Percentiles rank a stretch among this genome's conserved stretches.
Evolutionary conservation across 805 yeast species (phyloP).

Genomic region (Metschnikowia baotianmanensis): DNA sequence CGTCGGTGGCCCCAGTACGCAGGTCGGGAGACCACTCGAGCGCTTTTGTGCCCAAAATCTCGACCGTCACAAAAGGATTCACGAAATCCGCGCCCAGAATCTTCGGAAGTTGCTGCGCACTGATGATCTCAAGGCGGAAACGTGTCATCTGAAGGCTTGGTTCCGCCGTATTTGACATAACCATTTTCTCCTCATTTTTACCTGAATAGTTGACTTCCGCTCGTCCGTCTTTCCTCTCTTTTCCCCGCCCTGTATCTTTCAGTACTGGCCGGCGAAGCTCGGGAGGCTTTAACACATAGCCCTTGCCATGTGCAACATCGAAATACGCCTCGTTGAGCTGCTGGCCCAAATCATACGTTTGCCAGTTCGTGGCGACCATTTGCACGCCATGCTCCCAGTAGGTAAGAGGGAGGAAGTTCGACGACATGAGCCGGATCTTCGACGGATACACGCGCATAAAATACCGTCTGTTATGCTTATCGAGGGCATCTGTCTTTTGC

Average conservation of each 20-base stretch:
- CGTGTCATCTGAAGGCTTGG: slow-evolving; percentile 4
- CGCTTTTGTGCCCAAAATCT: slow-evolving; percentile 47
- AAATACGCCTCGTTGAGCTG: slow-evolving; percentile 86
- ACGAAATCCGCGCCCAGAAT: slow-evolving; percentile 45
- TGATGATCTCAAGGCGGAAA: slow-evolving; percentile 45
- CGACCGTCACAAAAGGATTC: slow-evolving; percentile 64
- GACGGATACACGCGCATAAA: slow-evolving; percentile 89
- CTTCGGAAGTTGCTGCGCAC: slow-evolving; percentile 84
- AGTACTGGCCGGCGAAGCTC: slow-evolving; percentile 37
- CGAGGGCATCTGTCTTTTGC: slow-evolving; percentile 51
- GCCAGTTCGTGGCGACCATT: slow-evolving; percentile 98
- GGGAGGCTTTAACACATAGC: slow-evolving; percentile 78
- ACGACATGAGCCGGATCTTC: slow-evolving; percentile 67
- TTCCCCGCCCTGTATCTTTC: slow-evolving; percentile 20
- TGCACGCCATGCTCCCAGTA: slow-evolving; percentile 89
- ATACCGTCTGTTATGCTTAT: slow-evolving; percentile 73
- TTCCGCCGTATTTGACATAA: background rate
- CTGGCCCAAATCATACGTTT: slow-evolving; percentile 84
- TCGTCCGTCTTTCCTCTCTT: background rate
- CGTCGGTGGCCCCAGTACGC: slow-evolving; percentile 12
- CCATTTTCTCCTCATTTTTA: background rate
- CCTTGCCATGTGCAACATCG: slow-evolving; percentile 54
- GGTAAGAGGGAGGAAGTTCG: slow-evolving; percentile 74
- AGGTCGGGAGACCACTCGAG: slow-evolving; percentile 23
- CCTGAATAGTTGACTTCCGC: too few species aligned